These are phyloP conservation scores for Aspergillus fischeri DNA, from an alignment of 2,329 filamentous ascomycete species.

Conservation along the genomic window DNA sequence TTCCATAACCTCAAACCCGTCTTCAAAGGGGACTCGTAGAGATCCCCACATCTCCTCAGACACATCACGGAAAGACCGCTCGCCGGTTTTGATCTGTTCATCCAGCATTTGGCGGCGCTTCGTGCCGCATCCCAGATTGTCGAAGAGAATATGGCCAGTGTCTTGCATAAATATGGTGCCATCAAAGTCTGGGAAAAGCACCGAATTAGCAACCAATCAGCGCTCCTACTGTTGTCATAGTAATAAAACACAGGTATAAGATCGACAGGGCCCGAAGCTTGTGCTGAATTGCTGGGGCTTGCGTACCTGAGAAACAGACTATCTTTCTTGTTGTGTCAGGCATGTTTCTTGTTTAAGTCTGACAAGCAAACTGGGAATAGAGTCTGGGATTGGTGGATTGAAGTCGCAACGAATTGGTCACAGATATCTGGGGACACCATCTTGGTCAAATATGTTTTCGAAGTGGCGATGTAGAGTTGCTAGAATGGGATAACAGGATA, in stretches of 20 bases:
- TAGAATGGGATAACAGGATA: neutral
- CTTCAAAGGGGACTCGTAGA: constrained; percentile 62
- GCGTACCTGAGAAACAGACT: constrained; percentile 44
- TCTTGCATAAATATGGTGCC: constrained; percentile 70
- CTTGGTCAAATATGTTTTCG: neutral
- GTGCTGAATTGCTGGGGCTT: neutral
- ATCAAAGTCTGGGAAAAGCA: constrained; percentile 56
- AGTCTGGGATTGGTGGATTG: neutral
- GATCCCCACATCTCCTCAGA: constrained; percentile 70
- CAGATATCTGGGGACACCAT: neutral
- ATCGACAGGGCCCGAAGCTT: neutral
- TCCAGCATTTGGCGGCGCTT: constrained; percentile 55
- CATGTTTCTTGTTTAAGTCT: constrained; percentile 4
- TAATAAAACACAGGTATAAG: constrained; percentile 6
- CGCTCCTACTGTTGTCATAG: neutral
- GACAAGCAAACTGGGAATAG: neutral
- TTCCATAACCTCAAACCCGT: constrained; percentile 63
- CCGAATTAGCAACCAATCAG: neutral
- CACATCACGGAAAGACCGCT: constrained; percentile 65
- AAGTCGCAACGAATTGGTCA: neutral
- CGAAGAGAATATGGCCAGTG: constrained; percentile 66
- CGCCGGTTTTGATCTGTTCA: constrained; percentile 60
- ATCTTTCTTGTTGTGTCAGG: constrained; percentile 37
- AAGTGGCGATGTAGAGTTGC: neutral
- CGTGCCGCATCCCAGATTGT: constrained; percentile 60